phyloP scores from a whole-genome alignment of 192 early-diverging fungal species.

The Chytriomyces sp. region DNA sequence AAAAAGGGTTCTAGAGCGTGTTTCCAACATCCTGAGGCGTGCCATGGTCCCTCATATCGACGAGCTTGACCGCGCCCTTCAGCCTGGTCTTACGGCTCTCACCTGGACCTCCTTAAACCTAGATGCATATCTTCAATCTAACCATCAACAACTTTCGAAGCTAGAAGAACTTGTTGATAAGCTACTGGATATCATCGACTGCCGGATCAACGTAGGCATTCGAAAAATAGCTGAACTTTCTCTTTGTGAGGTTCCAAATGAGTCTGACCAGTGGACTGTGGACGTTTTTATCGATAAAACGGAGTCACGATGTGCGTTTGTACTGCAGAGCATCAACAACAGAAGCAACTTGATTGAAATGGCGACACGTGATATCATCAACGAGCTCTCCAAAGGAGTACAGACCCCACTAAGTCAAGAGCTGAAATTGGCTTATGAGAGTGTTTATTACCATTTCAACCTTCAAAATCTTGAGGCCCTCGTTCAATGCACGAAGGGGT shows the following conservation, averaged over 20 bases:
- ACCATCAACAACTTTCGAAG: constrained; percentile 55
- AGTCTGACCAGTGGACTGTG: constrained; percentile 65
- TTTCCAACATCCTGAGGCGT: constrained; percentile 50
- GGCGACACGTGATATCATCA: constrained; percentile 59
- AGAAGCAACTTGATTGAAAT: constrained; percentile 62
- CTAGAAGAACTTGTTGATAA: constrained; percentile 64
- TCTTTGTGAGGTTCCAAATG: constrained; percentile 56
- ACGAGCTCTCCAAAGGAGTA: constrained; percentile 56
- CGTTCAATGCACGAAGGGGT: constrained; percentile 65
- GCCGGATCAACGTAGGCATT: constrained; percentile 56
- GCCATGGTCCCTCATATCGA: constrained; percentile 66
- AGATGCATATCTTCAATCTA: constrained; percentile 52
- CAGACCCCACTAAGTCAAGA: constrained; percentile 45
- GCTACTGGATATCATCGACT: constrained; percentile 61
- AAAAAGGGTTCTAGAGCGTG: constrained; percentile 48
- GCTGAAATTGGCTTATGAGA: constrained; percentile 57
- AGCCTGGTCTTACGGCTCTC: constrained; percentile 61
- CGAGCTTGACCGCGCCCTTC: constrained; percentile 58
- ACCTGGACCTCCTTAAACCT: constrained; percentile 67
- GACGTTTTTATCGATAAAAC: constrained; percentile 60
- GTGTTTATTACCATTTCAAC: constrained; percentile 66
- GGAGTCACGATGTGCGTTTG: constrained; percentile 51
- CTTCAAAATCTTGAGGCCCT: constrained; percentile 64
- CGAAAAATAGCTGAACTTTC: constrained; percentile 59
- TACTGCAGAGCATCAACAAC: constrained; percentile 55